A percentile compares a stretch with the other conserved stretches of the same genome.
Conservation (phyloP, 2,329 filamentous ascomycete genomes). For the Kalaharituber pfeilii region DNA sequence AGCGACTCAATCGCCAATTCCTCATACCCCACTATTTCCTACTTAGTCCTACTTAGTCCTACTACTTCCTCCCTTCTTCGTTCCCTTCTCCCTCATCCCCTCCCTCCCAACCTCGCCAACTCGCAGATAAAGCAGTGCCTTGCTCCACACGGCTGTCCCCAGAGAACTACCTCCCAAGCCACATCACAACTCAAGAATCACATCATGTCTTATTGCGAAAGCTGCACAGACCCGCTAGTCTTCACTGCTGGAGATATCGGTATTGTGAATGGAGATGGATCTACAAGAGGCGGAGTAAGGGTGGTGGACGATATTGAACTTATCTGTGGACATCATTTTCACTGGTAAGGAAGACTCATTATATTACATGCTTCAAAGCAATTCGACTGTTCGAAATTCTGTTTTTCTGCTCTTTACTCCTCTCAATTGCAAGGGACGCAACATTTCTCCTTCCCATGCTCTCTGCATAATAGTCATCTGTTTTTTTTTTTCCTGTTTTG, state of each 20-base stretch:
- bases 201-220: not conserved
- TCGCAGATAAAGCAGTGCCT: not conserved
- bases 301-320: slow-evolving; percentile 15
- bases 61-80: not conserved
- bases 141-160: no score
- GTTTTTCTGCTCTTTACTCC: not conserved
- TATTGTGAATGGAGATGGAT: not conserved
- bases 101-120: no score
- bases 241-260: not conserved
- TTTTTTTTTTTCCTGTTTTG: no score
- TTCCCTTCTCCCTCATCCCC: not conserved
- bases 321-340: slow-evolving; percentile 14
- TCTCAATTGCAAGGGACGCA: not conserved
- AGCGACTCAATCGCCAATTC: not conserved
- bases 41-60: not conserved
- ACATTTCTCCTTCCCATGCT: no score
- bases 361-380: no score
- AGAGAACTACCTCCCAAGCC: not conserved
- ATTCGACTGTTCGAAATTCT: not conserved
- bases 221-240: not conserved
- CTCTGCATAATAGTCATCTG: no score
- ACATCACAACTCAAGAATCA: not conserved
- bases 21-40: not conserved
- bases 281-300: not conserved
- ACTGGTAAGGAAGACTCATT: slow-evolving; percentile 9